phyloP scores from a whole-genome alignment of 2,329 filamentous ascomycete genomes.

The Tolypocladium tropicale region DNA sequence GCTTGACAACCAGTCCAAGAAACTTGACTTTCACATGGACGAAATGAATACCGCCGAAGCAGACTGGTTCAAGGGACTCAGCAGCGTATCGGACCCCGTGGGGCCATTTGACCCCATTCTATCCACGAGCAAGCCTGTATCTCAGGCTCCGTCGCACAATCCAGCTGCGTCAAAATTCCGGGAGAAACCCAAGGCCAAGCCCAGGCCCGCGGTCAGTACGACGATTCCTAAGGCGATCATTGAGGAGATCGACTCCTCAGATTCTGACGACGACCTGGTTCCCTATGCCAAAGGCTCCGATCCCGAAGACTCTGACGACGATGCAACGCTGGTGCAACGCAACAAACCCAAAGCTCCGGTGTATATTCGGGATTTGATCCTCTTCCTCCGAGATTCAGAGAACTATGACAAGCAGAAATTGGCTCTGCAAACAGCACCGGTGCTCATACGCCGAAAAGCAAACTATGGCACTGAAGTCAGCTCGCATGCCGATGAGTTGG shows the following conservation, averaged over 20 bases:
- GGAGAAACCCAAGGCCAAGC: conserved; percentile 10
- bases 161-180: conserved; percentile 5
- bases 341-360: conserved; percentile 79
- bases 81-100: conserved; percentile 49
- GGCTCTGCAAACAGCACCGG: conserved; percentile 64
- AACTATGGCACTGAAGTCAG: conserved; percentile 80
- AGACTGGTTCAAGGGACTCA: conserved; percentile 61
- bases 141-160: not conserved
- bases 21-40: conserved; percentile 74
- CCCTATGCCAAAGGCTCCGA: conserved; percentile 84
- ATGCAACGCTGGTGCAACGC: conserved; percentile 74
- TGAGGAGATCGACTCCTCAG: conserved; percentile 54
- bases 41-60: conserved; percentile 67
- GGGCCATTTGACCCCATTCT: conserved; percentile 46
- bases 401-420: conserved; percentile 77
- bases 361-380: conserved; percentile 78
- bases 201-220: conserved; percentile 13
- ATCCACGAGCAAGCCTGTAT: conserved; percentile 6
- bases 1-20: conserved; percentile 56
- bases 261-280: conserved; percentile 55
- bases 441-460: conserved; percentile 78
- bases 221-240: conserved; percentile 39
- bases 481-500: conserved; percentile 75
- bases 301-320: conserved; percentile 83
- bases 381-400: conserved; percentile 69